Base-by-base conservation (phyloP, 2,329 filamentous ascomycete genomes). In the Myotisia sp. region DNA sequence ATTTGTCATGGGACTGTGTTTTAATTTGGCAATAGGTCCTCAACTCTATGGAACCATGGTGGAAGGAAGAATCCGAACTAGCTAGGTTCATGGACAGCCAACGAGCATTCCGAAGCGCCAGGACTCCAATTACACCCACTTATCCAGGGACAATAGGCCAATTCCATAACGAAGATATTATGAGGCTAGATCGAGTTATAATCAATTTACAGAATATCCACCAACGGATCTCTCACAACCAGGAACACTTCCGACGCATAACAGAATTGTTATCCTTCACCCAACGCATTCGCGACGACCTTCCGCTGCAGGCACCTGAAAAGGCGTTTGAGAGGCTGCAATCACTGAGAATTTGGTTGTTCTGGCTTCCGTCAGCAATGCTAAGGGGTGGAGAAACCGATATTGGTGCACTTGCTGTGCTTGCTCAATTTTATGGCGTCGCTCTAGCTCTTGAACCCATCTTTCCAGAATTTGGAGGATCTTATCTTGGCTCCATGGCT, bases 291-390 rank as follows among this genome's bases (percentile, higher is more conserved):
- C 74, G 75, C 50, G 75, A 79, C 53, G 74, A 82, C 44, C 74
- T 75, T 51, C 74, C 76, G 3, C 68, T 70, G 8, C 68, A 79
- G 43, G 74, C 76, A 16, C 74, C 85, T 16, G 78, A 83, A 42
- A 76, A 92, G 52, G 83, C 92, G 51, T 95, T 94, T 53, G 79
- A 85, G 49, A 80, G 86, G 43, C 72, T 95, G 7, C 86, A 92
- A 43, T 78, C 83, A 6, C 70, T 98, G 39, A 73, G 86, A 36
- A 81, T 82, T 46, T 94, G 87, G 85, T 71, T 95, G 10, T 93
- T 95, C 60, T 95, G 87, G 85, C 74, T 93, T 36, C 90, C 90
- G 1, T 76, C 93, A 21, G 75, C 76, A 44, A 79, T 86, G 47
- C 68, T 94, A 17, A 79, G 87, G 52, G 74, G 76, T 43, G 79